Conservation (phyloP, 2,329 filamentous ascomycete species). For the Cryphonectria japonica region DNA sequence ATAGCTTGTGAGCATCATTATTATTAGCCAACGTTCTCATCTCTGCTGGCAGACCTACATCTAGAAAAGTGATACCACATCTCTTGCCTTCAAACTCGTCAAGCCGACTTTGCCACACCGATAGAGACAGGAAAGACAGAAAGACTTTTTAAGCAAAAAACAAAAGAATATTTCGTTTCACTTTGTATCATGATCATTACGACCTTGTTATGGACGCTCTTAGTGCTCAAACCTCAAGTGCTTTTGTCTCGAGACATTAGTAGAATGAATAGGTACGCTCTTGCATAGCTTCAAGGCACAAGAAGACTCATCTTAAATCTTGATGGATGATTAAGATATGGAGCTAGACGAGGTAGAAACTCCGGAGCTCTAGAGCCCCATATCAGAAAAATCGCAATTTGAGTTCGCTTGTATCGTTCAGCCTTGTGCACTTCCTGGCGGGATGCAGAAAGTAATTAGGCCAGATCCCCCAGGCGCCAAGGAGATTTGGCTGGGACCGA, state of each 20-base stretch:
- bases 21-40: background rate
- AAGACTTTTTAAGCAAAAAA: no score
- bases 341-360: background rate
- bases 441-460: background rate
- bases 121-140: no score
- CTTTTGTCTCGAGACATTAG: no score
- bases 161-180: background rate
- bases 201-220: background rate
- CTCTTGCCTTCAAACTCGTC: background rate
- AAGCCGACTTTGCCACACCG: background rate
- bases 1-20: background rate
- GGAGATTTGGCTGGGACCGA: background rate
- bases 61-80: background rate
- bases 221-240: background rate
- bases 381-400: background rate
- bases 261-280: background rate
- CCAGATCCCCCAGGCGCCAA: background rate
- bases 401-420: background rate
- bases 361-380: background rate
- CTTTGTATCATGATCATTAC: background rate
- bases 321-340: background rate
- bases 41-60: background rate
- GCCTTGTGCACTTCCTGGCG: background rate
- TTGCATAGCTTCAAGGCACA: background rate
- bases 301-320: background rate